Evolutionary conservation across 495 filamentous ascomycete species (phyloP).

Genomic region (Astrothelium subdiscretum): DNA sequence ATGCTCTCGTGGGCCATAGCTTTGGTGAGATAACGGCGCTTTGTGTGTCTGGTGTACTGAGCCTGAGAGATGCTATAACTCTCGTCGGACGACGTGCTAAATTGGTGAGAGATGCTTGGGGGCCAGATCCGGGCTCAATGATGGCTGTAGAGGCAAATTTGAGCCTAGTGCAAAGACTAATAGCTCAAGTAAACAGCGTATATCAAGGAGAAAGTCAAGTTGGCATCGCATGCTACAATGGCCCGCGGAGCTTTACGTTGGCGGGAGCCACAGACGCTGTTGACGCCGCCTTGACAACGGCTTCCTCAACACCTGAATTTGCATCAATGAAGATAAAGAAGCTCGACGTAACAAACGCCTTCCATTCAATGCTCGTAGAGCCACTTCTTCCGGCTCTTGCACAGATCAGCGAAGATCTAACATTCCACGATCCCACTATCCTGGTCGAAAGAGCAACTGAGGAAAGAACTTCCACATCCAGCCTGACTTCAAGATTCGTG

Average conservation of each 20-base stretch:
- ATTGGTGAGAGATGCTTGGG: slow-evolving; percentile 4
- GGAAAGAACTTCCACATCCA: neutral
- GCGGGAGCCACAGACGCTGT: slow-evolving; percentile 10
- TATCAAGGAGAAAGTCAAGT: neutral
- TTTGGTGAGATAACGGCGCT: slow-evolving; percentile 17
- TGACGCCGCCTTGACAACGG: slow-evolving; percentile 1
- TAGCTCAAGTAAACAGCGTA: neutral
- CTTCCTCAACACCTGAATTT: neutral
- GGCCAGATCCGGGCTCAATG: neutral
- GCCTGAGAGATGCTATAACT: slow-evolving; percentile 8
- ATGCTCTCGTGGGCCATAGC: slow-evolving; percentile 5
- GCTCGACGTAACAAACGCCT: slow-evolving; percentile 15
- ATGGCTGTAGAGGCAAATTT: neutral
- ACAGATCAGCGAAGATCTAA: slow-evolving; percentile 7
- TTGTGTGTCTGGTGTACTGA: slow-evolving; percentile 10
- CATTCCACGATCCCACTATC: slow-evolving; percentile 12
- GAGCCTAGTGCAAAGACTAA: neutral
- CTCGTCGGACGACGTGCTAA: slow-evolving; percentile 9
- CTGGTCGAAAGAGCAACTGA: slow-evolving; percentile 7
- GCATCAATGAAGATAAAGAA: slow-evolving; percentile 4
- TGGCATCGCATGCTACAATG: slow-evolving; percentile 14
- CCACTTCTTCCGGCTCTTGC: slow-evolving; percentile 6
- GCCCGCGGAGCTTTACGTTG: slow-evolving; percentile 13
- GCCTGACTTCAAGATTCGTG: neutral
- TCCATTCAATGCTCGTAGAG: slow-evolving; percentile 17